These are phyloP conservation scores for Metarhizium guizhouense DNA, from an alignment of 2,329 filamentous ascomycete genomes.

Conservation along the genomic window DNA sequence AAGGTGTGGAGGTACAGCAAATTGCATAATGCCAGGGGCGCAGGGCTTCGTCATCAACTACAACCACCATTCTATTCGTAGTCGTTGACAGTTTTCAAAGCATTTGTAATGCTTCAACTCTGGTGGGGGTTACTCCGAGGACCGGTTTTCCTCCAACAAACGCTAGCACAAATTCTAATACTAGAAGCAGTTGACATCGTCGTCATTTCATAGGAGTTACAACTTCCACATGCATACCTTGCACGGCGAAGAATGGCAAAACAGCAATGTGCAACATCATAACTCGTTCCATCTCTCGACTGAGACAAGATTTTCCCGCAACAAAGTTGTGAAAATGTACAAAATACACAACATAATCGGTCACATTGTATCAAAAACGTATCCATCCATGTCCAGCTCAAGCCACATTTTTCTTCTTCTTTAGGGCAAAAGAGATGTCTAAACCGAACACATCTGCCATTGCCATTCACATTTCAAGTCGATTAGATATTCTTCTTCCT, in stretches of 20 bases:
- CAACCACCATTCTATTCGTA: not conserved
- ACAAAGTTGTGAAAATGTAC: not conserved
- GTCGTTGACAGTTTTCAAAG: not conserved
- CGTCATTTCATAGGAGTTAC: not conserved
- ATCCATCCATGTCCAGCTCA: not conserved
- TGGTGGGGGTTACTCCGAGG: too few relatives aligned
- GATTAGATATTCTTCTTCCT: slow-evolving; percentile 29
- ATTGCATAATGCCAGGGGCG: too few relatives aligned
- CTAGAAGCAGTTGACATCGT: not conserved
- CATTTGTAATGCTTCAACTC: not conserved
- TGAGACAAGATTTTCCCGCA: not conserved
- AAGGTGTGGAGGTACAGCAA: too few relatives aligned
- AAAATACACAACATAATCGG: not conserved
- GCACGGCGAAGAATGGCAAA: not conserved
- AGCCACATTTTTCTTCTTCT: not conserved
- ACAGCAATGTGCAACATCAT: not conserved
- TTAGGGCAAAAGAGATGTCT: not conserved
- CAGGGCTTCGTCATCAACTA: not conserved
- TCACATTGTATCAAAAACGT: not conserved
- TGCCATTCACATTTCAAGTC: not conserved
- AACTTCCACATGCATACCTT: not conserved
- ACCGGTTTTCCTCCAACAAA: not conserved
- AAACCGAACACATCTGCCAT: not conserved
- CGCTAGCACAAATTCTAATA: not conserved
- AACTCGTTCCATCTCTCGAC: not conserved